Conservation (phyloP, 495 filamentous ascomycete genomes). For the Astrocystis sublimbata region DNA sequence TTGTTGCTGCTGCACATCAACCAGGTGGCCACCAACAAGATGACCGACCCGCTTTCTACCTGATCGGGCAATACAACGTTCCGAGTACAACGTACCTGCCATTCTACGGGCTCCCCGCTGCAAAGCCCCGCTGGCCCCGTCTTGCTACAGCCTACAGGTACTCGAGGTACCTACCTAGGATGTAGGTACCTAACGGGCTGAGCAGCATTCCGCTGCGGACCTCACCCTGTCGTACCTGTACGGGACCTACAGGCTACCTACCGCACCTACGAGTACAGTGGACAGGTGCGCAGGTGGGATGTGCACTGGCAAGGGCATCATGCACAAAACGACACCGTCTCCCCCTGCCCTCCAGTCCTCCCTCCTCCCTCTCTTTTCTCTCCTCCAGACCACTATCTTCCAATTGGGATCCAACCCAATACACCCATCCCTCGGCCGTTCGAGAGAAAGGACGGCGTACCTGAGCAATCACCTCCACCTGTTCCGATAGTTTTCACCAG, state of each 20-base stretch:
- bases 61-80: too few species aligned
- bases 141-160: too few species aligned
- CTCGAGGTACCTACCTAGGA: not conserved
- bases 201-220: not conserved
- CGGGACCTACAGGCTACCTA: too few species aligned
- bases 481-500: conserved; percentile 27
- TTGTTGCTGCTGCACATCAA: too few species aligned
- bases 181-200: not conserved
- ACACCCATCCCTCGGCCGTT: conserved; percentile 25
- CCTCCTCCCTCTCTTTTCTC: conserved; percentile 6
- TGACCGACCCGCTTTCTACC: too few species aligned
- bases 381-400: conserved; percentile 16
- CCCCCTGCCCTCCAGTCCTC: conserved; percentile 26
- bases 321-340: conserved; percentile 14
- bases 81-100: too few species aligned
- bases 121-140: too few species aligned
- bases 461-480: conserved; percentile 23
- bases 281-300: too few species aligned
- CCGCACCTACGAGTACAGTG: too few species aligned
- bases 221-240: not conserved
- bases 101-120: too few species aligned
- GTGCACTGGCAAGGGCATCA: not conserved
- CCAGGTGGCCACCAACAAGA: too few species aligned
- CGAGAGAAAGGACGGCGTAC: conserved; percentile 25
- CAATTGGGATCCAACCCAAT: conserved; percentile 22